Base-by-base conservation (phyloP, 2,329 filamentous ascomycete species). In the Fusarium concolor region DNA sequence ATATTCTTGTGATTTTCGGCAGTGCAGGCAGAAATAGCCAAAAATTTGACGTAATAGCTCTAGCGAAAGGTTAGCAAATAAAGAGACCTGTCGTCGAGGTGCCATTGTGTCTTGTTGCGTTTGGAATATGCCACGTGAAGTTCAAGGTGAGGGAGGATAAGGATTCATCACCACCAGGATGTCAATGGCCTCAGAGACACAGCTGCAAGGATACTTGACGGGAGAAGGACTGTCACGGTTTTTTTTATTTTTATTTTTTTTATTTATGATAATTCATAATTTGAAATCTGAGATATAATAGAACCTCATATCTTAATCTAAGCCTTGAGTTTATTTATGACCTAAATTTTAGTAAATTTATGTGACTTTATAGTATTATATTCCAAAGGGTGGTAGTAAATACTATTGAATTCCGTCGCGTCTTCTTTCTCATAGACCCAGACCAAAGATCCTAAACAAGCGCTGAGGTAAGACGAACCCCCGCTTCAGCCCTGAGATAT, bases 391-490 rank as follows among this genome's bases (percentile, higher is more conserved):
- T 6, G 33, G 15, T 9, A 14, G 33, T n/a, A 33, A 35, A n/a
- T n/a, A 24, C 22, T 24, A 35, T 14, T 17, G 33, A 35, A 17
- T n/a, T 17, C 14, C 31, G 12, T 17, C 14, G 14, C 5, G 8
- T 17, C 33, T n/a, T 9, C 33, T 35, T 35, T 35, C 15, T 9
- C 3, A n/a, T 35, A 29, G 41, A 29, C 58, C 47, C 53, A 56
- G 29, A 31, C 29, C 29, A 47, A 28, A 26, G 14, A 38, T 28
- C 28, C 52, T 15, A 37, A 28, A 47, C 31, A 55, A 66, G 61
- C 31, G 65, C 61, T 63, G 47, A 68, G 52, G 44, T 66, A 31
- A 52, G 44, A 39, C 31, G 35, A 31, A 12, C 22, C 42, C 43
- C 42, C 56, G 44, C 18, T 49, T 38, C 12, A 33, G 14, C 22